These are phyloP conservation scores for Pouteria glomerata DNA, from an alignment of 148 eudicot species.

Conservation along the genomic window DNA sequence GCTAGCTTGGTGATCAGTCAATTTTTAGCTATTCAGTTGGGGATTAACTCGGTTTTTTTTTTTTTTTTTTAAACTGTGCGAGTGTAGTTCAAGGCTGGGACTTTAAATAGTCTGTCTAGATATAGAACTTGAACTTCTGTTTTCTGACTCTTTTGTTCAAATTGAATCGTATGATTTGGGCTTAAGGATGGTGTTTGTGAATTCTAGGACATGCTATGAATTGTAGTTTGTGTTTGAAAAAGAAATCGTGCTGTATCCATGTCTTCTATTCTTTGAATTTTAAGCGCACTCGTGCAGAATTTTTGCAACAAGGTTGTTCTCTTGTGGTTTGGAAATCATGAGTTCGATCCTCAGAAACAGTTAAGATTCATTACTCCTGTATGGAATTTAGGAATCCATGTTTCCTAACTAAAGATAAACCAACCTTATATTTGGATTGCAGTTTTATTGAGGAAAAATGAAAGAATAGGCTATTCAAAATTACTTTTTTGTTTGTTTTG, in stretches of 20 bases:
- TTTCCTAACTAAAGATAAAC: no score
- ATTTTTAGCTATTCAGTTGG: background rate
- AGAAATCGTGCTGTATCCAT: background rate
- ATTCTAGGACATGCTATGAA: background rate
- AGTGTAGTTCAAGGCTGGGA: slow-evolving; percentile 12
- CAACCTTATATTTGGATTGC: no score
- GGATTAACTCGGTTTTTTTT: background rate
- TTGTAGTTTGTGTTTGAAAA: background rate
- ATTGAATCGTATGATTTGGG: background rate
- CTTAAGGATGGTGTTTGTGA: background rate
- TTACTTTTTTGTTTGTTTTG: no score
- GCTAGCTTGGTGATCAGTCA: slow-evolving; percentile 7
- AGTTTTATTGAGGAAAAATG: no score
- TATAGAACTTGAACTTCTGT: slow-evolving; percentile 4
- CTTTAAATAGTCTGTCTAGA: background rate
- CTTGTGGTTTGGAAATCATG: no score
- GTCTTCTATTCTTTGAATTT: background rate
- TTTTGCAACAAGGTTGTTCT: no score
- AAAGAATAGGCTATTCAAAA: no score
- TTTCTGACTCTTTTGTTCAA: background rate
- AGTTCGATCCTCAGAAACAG: no score
- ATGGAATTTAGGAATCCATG: no score
- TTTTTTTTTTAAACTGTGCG: background rate
- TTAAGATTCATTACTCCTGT: no score
- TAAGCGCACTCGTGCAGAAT: no score